Base-by-base conservation (phyloP, 208 protist genomes). In the Acanthamoeba lenticulata region DNA sequence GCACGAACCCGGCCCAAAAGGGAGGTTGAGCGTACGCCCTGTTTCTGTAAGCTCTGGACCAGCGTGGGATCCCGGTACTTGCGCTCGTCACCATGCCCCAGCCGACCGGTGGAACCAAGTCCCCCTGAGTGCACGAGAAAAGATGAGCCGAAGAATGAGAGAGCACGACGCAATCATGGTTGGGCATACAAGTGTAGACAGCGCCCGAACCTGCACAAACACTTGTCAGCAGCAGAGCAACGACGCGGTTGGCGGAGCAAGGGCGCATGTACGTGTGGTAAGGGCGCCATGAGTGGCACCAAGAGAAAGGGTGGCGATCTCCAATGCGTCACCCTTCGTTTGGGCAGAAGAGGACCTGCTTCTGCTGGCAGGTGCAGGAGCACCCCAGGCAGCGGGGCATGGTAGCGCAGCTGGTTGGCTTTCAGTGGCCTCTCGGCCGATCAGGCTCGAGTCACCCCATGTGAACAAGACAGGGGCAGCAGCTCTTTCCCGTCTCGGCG, bases 31-130 rank as follows among this genome's bases (percentile, higher is more conserved):
- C 29, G 9, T 72, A 72, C 62, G 13, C 44, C 44, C 19, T 85
- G 42, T 29, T 85, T 85, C 1, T 57, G 85, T 19, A 74, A 52
- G 52, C 49, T 65, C 36, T 72, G 85, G n/a, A 91, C 49, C 1
- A 91, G 85, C 6, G 85, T 91, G 4, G 85, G 85, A 21, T 91
- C 85, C 24, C 60, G 65, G 11, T 72, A 72, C 36, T 91, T 91
- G 32, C 85, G 49, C 60, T 91, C 85, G 21, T 91, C 85, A 38
- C 85, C 85, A n/a, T 74, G 85, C 9, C 85, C 85, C 17, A 91
- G 85, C 1, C 85, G 19, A 9, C 85, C 85, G 4, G 55, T 72
- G 1, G 60, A 65, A 27, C 85, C 85, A 13, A 91, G 49, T 21
- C 85, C 85, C 85, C 85, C 79, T 88, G 13, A 9, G 19, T 4